Base-by-base conservation (phyloP, 1,284 basidiomycete genomes). In the Marasmius sp. region DNA sequence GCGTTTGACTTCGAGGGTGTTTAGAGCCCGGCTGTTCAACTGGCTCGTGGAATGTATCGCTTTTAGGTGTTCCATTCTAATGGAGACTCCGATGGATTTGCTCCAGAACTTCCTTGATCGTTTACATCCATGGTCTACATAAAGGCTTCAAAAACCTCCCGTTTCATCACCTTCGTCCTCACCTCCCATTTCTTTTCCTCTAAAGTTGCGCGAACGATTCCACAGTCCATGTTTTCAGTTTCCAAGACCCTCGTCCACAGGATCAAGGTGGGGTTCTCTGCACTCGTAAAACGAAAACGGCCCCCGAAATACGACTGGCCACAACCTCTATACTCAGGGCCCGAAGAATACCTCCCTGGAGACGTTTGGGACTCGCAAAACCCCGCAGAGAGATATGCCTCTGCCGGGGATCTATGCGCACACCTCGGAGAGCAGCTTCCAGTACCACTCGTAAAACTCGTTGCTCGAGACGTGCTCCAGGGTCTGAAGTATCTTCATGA, bases 381-480 rank as follows among this genome's bases (percentile, higher is more conserved):
- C 50, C 61, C 59, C 6, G 51, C 39, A 33, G 68, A 70, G 50
- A 57, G 65, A 45, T 67, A 67, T 56, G 62, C 63, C 5, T 68
- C 66, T 38, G 61, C 70, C 22, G 65, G 64, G 20, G 68, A 69
- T 49, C 58, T 70, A 11, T 67, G 67, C 48, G 63, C 63, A 27
- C 68, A 66, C 34, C 47, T 70, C 38, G 70, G 69, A 22, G 57
- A 65, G 27, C 67, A 65, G 61, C 65, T 71, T 18, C 70, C 71
- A 8, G 60, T 68, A 10, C 67, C 66, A 57, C 56, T 70, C 20
- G 69, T 70, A 34, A 72, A 72, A 61, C 67, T 70, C 34, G 64
- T 72, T 22, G 71, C 71, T 7, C 62, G 69, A 54, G 71, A 71
- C 53, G 64, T 72, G 9, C 64, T 72, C 53, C 65, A 64, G 10